Conservation (phyloP, 2,329 filamentous ascomycete species). For the Aspergillus brasiliensis region DNA sequence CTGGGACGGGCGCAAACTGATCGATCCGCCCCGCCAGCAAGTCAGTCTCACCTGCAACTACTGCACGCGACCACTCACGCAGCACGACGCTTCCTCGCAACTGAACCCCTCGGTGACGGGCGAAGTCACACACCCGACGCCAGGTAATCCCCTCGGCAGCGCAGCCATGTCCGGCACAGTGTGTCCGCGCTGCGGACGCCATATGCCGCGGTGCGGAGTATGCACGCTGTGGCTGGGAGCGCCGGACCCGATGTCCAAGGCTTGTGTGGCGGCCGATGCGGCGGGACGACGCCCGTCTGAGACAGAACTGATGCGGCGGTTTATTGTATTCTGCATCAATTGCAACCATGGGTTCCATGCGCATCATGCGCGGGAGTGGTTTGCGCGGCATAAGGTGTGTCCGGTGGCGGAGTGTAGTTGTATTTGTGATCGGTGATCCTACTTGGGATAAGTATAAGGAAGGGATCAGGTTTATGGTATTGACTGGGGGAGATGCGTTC, state of each 20-base stretch:
- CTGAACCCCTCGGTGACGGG: slow-evolving; percentile 26
- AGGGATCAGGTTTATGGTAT: too few species aligned
- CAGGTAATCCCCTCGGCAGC: slow-evolving; percentile 39
- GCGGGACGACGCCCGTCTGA: slow-evolving; percentile 31
- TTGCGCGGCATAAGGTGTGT: slow-evolving; percentile 45
- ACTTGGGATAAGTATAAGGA: neutral
- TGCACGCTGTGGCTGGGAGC: slow-evolving; percentile 64
- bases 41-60: slow-evolving; percentile 62
- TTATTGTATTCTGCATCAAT: slow-evolving; percentile 63
- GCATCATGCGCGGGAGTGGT: slow-evolving; percentile 65
- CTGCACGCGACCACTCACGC: slow-evolving; percentile 60
- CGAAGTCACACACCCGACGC: slow-evolving; percentile 39
- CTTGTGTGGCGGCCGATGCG: slow-evolving; percentile 38
- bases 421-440: slow-evolving; percentile 41
- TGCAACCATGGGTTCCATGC: slow-evolving; percentile 68
- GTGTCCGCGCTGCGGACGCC: slow-evolving; percentile 63
- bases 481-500: neutral
- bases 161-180: slow-evolving; percentile 52
- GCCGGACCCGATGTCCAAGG: slow-evolving; percentile 55
- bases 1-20: slow-evolving; percentile 51
- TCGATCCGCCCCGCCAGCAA: slow-evolving; percentile 55
- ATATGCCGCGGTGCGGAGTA: slow-evolving; percentile 64
- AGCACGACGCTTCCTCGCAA: slow-evolving; percentile 41
- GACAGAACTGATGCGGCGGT: slow-evolving; percentile 54
- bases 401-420: slow-evolving; percentile 45